Evolutionary conservation across 495 filamentous ascomycete genomes (phyloP).

Genomic region (Hypomontagnella monticulosa): DNA sequence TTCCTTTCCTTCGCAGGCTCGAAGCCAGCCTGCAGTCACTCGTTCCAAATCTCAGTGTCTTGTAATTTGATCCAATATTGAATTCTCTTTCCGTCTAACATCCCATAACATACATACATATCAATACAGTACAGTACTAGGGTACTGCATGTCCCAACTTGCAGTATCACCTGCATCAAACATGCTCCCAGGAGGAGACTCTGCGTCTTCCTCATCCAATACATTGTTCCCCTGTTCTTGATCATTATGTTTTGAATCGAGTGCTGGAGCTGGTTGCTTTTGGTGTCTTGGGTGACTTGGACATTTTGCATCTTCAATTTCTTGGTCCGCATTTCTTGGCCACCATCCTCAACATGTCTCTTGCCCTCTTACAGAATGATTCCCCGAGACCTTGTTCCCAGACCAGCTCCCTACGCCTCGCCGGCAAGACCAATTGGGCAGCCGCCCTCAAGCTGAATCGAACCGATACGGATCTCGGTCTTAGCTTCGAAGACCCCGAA

Average conservation of each 20-base stretch:
- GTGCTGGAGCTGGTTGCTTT: conserved; percentile 34
- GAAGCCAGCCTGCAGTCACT: conserved; percentile 28
- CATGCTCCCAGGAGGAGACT: conserved; percentile 41
- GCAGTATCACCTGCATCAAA: conserved; percentile 41
- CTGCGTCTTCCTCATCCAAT: conserved; percentile 35
- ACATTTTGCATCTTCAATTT: conserved; percentile 51
- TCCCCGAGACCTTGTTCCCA: conserved; percentile 47
- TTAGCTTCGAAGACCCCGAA: conserved; percentile 40
- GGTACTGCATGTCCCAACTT: conserved; percentile 34
- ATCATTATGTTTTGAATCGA: conserved; percentile 49
- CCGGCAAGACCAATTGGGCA: conserved; percentile 47
- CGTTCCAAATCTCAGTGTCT: conserved; percentile 4
- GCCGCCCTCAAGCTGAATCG: conserved; percentile 44
- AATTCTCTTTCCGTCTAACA: conserved; percentile 43
- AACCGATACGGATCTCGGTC: conserved; percentile 42
- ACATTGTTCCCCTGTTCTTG: conserved; percentile 42
- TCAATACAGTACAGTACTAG: conserved; percentile 1
- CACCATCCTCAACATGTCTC: conserved; percentile 45
- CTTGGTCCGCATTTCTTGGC: conserved; percentile 50
- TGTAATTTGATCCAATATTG: conserved; percentile 9
- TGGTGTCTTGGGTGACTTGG: conserved; percentile 43
- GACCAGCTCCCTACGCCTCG: conserved; percentile 46
- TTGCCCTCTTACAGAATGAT: conserved; percentile 27
- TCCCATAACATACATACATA: conserved; percentile 13
- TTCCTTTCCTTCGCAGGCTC: conserved; percentile 33